A percentile compares a stretch with the other conserved stretches of the same genome.
These are phyloP conservation scores for Helotiales sp. DNA, from an alignment of 2,329 filamentous ascomycete genomes.

Conservation along the genomic window DNA sequence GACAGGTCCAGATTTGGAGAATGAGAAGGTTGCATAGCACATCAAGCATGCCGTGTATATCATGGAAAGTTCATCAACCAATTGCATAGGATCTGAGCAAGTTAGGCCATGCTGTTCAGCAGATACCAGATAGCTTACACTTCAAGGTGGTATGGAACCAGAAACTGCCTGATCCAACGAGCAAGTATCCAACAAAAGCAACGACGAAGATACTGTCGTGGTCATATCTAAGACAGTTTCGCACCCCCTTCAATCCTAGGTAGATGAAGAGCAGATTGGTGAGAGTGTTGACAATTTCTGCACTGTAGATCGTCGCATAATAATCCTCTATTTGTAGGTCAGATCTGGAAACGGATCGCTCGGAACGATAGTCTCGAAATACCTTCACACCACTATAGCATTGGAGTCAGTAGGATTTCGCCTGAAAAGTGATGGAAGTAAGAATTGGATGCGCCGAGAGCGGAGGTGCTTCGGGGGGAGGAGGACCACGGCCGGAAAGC, in stretches of 20 bases:
- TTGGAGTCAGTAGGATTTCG: too few relatives aligned
- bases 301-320: conserved; percentile 72
- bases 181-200: conserved; percentile 48
- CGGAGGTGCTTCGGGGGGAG: too few relatives aligned
- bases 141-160: conserved; percentile 43
- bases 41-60: conserved; percentile 72
- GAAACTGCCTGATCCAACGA: conserved; percentile 40
- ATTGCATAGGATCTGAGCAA: conserved; percentile 63
- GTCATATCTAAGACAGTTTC: conserved; percentile 68
- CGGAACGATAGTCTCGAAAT: conserved; percentile 41
- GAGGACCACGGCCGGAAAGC: too few relatives aligned
- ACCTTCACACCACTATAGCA: conserved; percentile 80
- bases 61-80: conserved; percentile 70
- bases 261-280: conserved; percentile 83
- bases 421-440: too few relatives aligned
- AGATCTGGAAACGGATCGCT: neutral
- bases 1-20: conserved; percentile 10
- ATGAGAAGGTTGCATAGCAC: conserved; percentile 63
- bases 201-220: conserved; percentile 78
- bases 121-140: conserved; percentile 32
- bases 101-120: neutral
- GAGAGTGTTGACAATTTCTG: conserved; percentile 76
- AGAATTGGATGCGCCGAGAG: too few relatives aligned
- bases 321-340: conserved; percentile 57
- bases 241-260: conserved; percentile 73